These are phyloP conservation scores for Turritis glabra DNA, from an alignment of 345 rosid genomes.

Conservation along the genomic window DNA sequence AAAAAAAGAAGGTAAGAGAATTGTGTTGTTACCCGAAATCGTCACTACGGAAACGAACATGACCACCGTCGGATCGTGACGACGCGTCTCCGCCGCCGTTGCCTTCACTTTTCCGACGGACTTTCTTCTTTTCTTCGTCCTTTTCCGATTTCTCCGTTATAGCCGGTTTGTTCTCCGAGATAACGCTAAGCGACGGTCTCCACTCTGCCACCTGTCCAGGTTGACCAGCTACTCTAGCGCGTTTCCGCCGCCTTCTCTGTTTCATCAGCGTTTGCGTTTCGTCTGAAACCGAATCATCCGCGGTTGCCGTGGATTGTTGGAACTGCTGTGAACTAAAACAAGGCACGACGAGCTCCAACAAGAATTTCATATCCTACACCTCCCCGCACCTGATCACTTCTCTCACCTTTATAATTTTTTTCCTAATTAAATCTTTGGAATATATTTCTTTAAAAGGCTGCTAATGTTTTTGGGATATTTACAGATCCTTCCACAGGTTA, in stretches of 20 bases:
- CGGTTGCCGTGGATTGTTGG: slow-evolving; percentile 14
- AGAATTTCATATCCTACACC: slow-evolving; percentile 48
- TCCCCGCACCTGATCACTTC: background rate
- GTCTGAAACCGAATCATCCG: slow-evolving; percentile 21
- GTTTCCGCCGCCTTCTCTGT: slow-evolving; percentile 37
- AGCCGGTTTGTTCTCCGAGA: slow-evolving; percentile 55
- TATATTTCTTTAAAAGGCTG: background rate
- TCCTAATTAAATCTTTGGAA: background rate
- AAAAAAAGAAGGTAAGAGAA: no score
- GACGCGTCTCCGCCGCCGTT: slow-evolving; percentile 3
- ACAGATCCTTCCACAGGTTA: background rate
- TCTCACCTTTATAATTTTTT: background rate
- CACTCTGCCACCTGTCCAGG: slow-evolving; percentile 44
- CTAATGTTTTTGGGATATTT: background rate
- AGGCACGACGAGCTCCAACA: slow-evolving; percentile 54
- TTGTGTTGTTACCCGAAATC: slow-evolving; percentile 42
- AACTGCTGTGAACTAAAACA: slow-evolving; percentile 42
- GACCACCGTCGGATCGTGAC: slow-evolving; percentile 36
- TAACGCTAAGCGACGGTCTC: slow-evolving; percentile 63
- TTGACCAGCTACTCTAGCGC: slow-evolving; percentile 36
- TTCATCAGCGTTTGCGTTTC: slow-evolving; percentile 38
- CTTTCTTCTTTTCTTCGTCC: slow-evolving; percentile 27
- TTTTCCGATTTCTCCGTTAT: slow-evolving; percentile 31
- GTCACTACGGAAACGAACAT: slow-evolving; percentile 37
- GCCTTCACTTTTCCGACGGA: slow-evolving; percentile 37